Conservation (phyloP, 2,329 filamentous ascomycete genomes). For the Nigrospora oryzae region DNA sequence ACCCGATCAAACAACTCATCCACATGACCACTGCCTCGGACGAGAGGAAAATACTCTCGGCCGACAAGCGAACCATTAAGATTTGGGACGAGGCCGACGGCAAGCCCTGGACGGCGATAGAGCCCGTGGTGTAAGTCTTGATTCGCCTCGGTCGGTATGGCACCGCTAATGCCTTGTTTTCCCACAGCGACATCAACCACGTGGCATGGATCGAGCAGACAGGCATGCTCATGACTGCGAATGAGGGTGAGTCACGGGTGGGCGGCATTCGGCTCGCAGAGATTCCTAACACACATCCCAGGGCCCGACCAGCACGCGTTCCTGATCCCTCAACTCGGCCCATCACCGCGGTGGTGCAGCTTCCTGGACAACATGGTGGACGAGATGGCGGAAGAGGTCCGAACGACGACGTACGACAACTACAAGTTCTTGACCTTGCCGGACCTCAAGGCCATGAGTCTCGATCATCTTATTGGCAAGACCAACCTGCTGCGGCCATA, state of each 20-base stretch:
- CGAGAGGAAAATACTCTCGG: slow-evolving; percentile 80
- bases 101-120: slow-evolving; percentile 88
- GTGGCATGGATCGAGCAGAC: slow-evolving; percentile 88
- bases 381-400: slow-evolving; percentile 85
- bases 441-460: slow-evolving; percentile 75
- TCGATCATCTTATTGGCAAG: slow-evolving; percentile 84
- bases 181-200: slow-evolving; percentile 65
- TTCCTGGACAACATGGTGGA: slow-evolving; percentile 97
- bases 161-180: too few relatives aligned
- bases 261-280: too few relatives aligned
- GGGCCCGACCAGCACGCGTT: slow-evolving; percentile 57
- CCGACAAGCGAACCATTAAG: slow-evolving; percentile 95
- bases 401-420: slow-evolving; percentile 88
- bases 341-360: slow-evolving; percentile 89
- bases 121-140: slow-evolving; percentile 59
- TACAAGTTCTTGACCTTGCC: slow-evolving; percentile 94
- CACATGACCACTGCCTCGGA: slow-evolving; percentile 64
- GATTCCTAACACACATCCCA: slow-evolving; percentile 32
- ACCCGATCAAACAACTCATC: slow-evolving; percentile 77
- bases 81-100: slow-evolving; percentile 83
- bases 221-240: slow-evolving; percentile 93
- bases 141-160: too few relatives aligned
- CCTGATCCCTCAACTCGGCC: slow-evolving; percentile 87
- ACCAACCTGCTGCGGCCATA: slow-evolving; percentile 87
- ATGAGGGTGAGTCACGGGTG: slow-evolving; percentile 71